Evolutionary conservation across 1,139 yeast genomes (phyloP), one percentile per base, ranked within the genome.

Genomic region (Yamadazyma kanchanaburiensis): DNA sequence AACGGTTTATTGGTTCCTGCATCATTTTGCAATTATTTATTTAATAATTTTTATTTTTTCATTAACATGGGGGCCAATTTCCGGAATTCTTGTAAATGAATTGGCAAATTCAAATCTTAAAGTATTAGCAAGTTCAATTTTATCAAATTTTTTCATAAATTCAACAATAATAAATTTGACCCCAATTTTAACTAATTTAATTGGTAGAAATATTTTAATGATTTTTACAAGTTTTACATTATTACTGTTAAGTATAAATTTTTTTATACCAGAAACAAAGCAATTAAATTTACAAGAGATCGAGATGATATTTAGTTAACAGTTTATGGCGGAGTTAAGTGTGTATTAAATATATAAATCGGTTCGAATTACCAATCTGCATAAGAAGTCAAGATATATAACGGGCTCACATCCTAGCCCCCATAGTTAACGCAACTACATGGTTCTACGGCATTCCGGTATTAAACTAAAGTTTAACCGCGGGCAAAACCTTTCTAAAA

Each of bases 51-150:
- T 57, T 9, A 33, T 38, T 4, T 60, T 60, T 37, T 48, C 66
- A 5, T 30, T 46, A 6, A 49, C 57, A 23, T 60, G 66, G 67
- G 66, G 67, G 3, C 64, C 65, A 2, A 42, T 58, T 15, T 39
- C 53, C n/a, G 56, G 57, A 0, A 47, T 60, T 6, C 12, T 59
- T 12, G 45, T 48, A 31, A 53, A 48, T 30, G 45, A 46, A 13
- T 30, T 57, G 9, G 47, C 57, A 13, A 46, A 47, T 15, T 46
- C 51, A 22, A 47, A 51, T 30, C 37, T 47, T 10, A 26, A 31
- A 6, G 45, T 58, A 5, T 39, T 58, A 28, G 45, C 54, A 11
- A n/a, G 44, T 13, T 48, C 61, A 2, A 44, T 51, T 6, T 39
- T 52, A 10, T 31, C 43, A 7, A 55, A 49, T 29, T 59, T 59